Base-by-base conservation (phyloP, 257 asterid genomes). In the Penstemon barbatus region DNA sequence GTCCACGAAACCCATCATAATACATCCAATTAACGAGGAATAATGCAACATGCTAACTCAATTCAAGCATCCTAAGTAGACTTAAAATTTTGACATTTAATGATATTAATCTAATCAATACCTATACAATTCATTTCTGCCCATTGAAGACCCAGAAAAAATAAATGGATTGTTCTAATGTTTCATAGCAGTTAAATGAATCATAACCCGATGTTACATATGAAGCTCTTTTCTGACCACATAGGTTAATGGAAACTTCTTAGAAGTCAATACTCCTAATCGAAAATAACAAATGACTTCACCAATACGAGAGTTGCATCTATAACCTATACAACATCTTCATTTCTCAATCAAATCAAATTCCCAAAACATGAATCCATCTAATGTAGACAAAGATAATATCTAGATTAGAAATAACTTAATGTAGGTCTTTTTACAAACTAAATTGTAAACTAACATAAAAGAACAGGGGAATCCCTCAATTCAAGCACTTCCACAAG, bases 131-230 rank as follows among this genome's bases (percentile, higher is more conserved):
- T 4, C 8, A 48, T 41, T 8, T 9, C 40, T 33, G 44, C 13
- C 6, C 18, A 6, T 63, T 12, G 46, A 36, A 46, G 12, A 48
- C 37, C 15, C 66, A 13, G 19, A 53, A 64, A 18, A 46, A 10
- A 12, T 6, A 48, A n/a, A n/a, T 6, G 6, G n/a, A 54, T n/a
- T 13, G 55, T 55, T 67, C 69, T 61, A 70, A 48, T 46, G 18
- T 70, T 65, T 44, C 40, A 40, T 42, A 36, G 38, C n/a, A 62
- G 15, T 66, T 44, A 43, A 49, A 5, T 0, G 53, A 63, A 74
- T 55, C 43, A 61, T 10, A 12, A 54, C 71, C 58, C 13, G 38
- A 25, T 25, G 33, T 25, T 25, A 57, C 55, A 36, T 46, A n/a
- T 18, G 46, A 54, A 39, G 55, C 66, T 59, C 58, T 40, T 5